phyloP scores from a whole-genome alignment of 768 basidiomycete species.

The Tephrocybe sp. region DNA sequence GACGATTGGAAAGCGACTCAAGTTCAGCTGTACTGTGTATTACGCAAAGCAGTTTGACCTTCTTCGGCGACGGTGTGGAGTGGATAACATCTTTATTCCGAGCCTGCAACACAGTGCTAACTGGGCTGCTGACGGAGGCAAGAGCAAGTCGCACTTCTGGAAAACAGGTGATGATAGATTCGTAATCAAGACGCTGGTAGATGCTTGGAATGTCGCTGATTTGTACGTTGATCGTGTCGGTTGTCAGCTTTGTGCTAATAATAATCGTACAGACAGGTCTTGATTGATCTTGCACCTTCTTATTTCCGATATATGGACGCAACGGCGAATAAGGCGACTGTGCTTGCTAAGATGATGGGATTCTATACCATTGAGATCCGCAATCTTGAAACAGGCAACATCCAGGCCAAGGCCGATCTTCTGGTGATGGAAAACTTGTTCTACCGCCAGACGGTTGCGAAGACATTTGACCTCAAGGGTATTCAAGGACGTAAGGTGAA shows the following conservation, averaged over 20 bases:
- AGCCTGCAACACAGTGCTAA: constrained; percentile 60
- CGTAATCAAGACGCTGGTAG: constrained; percentile 84
- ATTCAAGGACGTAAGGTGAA: constrained; percentile 79
- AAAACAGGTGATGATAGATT: constrained; percentile 76
- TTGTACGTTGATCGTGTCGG: constrained; percentile 48
- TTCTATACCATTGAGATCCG: constrained; percentile 80
- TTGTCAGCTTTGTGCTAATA: constrained; percentile 2
- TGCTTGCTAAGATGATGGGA: constrained; percentile 77
- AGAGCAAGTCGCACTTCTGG: constrained; percentile 82
- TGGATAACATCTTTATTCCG: constrained; percentile 58
- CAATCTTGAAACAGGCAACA: constrained; percentile 66
- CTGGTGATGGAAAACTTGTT: constrained; percentile 88
- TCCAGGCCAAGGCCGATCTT: constrained; percentile 71
- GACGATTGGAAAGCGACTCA: constrained; percentile 71
- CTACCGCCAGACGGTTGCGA: constrained; percentile 62
- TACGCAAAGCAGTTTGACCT: constrained; percentile 80
- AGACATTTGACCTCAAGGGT: constrained; percentile 83
- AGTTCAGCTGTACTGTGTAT: constrained; percentile 81
- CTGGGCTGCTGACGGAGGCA: constrained; percentile 80
- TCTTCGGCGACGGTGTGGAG: constrained; percentile 63
- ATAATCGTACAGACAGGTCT: constrained; percentile 55
- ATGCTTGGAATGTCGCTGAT: constrained; percentile 87
- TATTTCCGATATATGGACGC: constrained; percentile 81
- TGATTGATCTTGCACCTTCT: constrained; percentile 74
- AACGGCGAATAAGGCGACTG: constrained; percentile 64